Evolutionary conservation across 2,329 filamentous ascomycete species (phyloP), one percentile per base, ranked within the genome.

Genomic region (Didymella segeticola): DNA sequence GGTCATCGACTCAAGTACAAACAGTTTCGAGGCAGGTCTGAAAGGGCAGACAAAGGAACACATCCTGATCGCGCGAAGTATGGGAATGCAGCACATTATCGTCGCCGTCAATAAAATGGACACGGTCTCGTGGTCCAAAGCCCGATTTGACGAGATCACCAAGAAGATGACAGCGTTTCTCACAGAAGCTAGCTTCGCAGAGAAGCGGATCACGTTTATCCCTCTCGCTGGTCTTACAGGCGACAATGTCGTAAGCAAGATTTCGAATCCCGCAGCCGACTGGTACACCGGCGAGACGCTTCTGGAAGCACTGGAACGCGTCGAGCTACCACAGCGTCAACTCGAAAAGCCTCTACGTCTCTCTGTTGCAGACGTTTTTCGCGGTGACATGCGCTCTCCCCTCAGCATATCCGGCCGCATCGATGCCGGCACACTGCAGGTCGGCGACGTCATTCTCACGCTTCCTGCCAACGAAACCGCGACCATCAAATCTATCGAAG

Each of bases 91-190:
- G 57, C 85, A 89, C 22, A 82, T 99, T 14, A 88, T 99, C 34
- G 89, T 99, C 23, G 93, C 91, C 1, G 86, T 99, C 57, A 99
- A 99, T 78, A 99, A 99, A 75, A 88, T 99, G 66, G 95, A 99
- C 72, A 88, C 87, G 14, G 87, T 93, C 6, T 79, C 81, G 5
- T 99, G 96, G 96, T 90, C 88, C 2, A 80, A 90, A 72, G 87
- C 86, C 4, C 85, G 91, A 2, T 99, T 96, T 64, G 83, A 91
- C 20, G 89, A 96, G 66, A 97, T 99, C 51, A 83, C 85, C 36
- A 85, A 91, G 57, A 91, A 96, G 66, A 87, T 96, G 60, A 86
- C 85, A 0, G 88, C 90, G 0, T 97, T 99, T 72, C 79, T 99
- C 56, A 86, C 84, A 0, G 86, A 88, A 1, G 90, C 93, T 0